Evolutionary conservation across 2,329 filamentous ascomycete species (phyloP).

Genomic region (Neonectria hederae): DNA sequence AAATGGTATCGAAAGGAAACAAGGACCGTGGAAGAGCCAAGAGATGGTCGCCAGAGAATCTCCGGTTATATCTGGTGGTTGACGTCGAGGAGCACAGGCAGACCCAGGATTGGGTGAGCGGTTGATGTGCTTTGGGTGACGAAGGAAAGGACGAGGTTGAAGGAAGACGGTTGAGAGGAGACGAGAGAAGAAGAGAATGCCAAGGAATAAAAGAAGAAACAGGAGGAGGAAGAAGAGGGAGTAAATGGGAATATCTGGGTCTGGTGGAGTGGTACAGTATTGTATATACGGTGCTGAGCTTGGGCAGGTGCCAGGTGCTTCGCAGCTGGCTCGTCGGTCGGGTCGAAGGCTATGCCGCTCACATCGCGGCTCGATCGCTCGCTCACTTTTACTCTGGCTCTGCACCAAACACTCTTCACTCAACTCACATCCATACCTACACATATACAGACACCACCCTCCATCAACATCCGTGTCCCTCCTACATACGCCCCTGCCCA

Average conservation of each 20-base stretch:
- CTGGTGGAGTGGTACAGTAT: not conserved
- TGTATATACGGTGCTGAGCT: slow-evolving; percentile 1
- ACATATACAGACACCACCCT: not conserved
- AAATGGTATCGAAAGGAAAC: not conserved
- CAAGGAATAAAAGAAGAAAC: not conserved
- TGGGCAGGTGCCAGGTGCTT: not conserved
- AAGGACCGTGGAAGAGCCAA: not conserved
- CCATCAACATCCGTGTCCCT: not conserved
- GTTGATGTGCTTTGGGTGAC: not conserved
- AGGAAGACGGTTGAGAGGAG: not conserved
- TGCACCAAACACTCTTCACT: not conserved
- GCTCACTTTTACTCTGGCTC: not conserved
- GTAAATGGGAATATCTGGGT: not conserved
- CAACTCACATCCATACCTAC: too few species aligned
- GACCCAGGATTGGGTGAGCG: not conserved
- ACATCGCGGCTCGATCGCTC: not conserved
- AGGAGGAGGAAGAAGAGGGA: not conserved
- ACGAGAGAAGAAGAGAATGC: not conserved
- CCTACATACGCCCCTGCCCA: not conserved
- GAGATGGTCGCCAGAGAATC: not conserved
- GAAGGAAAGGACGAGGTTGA: not conserved
- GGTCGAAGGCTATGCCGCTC: not conserved
- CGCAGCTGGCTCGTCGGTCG: not conserved
- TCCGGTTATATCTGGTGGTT: not conserved
- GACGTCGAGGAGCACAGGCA: not conserved